Base-by-base conservation (phyloP, 2,329 filamentous ascomycete species). In the Daldinia sp. region DNA sequence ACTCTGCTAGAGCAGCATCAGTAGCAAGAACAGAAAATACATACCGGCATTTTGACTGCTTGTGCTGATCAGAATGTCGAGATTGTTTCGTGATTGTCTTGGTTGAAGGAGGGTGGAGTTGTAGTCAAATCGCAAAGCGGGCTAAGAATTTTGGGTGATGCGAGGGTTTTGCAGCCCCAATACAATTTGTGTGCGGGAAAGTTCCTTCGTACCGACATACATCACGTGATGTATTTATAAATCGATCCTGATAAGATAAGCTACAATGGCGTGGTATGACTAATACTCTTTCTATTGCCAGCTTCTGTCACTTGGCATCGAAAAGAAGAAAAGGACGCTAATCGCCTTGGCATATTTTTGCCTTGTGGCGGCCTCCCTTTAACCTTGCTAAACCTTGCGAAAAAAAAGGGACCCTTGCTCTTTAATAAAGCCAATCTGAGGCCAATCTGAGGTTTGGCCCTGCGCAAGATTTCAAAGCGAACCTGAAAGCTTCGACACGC, bases 41-140 rank as follows among this genome's bases (percentile, higher is more conserved):
- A 68, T 81, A 81, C 79, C 79, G 79, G 79, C 79, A 81, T 81
- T 73, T 79, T 81, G 79, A 80, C 78, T 76, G 79, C 75, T 79
- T 73, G 70, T 77, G 76, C 72, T 75, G 75, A 72, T 77, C 75
- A 60, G 72, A 79, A 78, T 79, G 78, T 79, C 78, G 77, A 79
- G 77, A 71, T 71, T 73, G 70, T 74, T 53, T 75, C 72, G 48
- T 76, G 74, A 67, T 75, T 65, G 72, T 72, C 68, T 67, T 71
- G 68, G 59, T 65, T 63, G 65, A 69, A 67, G 63, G 69, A 58
- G 73, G 73, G 74, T 73, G 74, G 41, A 75, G 74, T 71, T 69
- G 60, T 63, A 68, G 61, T 71, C 69, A 69, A 75, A 60, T 73
- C 70, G 58, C 64, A 68, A 72, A 59, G 64, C 60, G 62, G 65